Conservation (phyloP, 139 green algal species). For the Haematococcus lacustris region DNA sequence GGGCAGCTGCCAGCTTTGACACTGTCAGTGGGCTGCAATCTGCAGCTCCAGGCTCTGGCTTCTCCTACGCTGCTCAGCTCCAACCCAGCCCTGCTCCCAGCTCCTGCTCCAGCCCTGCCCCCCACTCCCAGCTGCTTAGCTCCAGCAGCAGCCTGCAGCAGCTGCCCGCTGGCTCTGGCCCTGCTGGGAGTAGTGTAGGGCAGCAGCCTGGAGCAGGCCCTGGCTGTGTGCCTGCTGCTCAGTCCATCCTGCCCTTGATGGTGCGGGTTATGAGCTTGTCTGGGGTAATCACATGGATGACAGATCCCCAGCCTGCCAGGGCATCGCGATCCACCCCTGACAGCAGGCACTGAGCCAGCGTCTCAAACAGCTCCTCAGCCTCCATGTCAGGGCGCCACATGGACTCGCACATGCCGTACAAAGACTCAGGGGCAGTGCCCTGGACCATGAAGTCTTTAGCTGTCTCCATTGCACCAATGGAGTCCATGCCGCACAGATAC, state of each 20-base stretch:
- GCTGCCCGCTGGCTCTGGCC: too few relatives aligned
- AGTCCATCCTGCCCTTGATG: constrained; percentile 88
- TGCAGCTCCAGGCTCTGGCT: too few relatives aligned
- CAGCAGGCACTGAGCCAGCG: constrained; percentile 83
- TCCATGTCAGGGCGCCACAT: constrained; percentile 87
- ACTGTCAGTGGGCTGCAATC: too few relatives aligned
- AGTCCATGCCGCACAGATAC: constrained; percentile 94
- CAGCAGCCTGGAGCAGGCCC: too few relatives aligned
- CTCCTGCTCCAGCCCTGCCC: too few relatives aligned
- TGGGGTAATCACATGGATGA: constrained; percentile 91
- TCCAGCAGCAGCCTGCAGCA: too few relatives aligned
- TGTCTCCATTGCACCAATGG: constrained; percentile 88
- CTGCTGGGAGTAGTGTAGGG: too few relatives aligned
- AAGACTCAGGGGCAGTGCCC: constrained; percentile 53
- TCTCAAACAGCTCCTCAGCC: constrained; percentile 97
- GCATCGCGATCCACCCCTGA: constrained; percentile 88
- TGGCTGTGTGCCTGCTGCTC: too few relatives aligned
- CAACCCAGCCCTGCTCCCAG: too few relatives aligned
- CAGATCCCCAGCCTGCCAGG: constrained; percentile 89
- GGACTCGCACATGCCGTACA: constrained; percentile 95
- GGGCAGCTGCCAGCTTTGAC: too few relatives aligned
- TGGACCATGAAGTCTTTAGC: constrained; percentile 94
- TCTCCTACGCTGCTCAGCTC: too few relatives aligned
- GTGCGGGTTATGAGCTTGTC: constrained; percentile 74
- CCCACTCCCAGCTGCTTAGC: too few relatives aligned